Conservation (phyloP, 176 grass and related monocot genomes). For the Cenchrus purpureus region DNA sequence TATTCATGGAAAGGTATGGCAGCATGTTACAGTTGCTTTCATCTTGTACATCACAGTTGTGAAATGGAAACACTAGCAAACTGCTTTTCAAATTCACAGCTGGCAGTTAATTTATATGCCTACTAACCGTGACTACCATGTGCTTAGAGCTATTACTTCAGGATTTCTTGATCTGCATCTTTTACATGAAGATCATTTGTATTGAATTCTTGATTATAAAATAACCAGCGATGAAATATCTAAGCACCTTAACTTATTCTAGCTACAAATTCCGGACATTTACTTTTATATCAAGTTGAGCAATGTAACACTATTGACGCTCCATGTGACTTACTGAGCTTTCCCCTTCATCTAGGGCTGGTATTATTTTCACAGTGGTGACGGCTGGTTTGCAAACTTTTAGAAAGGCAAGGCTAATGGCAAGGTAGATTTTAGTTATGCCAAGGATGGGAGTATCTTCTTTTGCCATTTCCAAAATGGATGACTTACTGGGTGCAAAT, state of each 20-base stretch:
- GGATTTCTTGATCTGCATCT: background rate
- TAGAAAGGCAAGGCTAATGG: constrained; percentile 96
- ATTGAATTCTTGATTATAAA: constrained; percentile 5
- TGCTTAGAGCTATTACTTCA: background rate
- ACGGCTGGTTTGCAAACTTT: constrained; percentile 92
- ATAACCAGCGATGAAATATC: background rate
- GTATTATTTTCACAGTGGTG: constrained; percentile 84
- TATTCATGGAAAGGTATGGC: constrained; percentile 93
- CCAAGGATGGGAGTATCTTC: constrained; percentile 73
- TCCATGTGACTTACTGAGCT: constrained; percentile 22
- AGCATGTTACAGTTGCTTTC: background rate
- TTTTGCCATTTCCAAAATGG: constrained; percentile 92
- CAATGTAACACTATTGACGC: background rate
- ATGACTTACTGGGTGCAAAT: constrained; percentile 22
- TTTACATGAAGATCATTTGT: background rate
- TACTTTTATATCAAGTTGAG: constrained; percentile 14
- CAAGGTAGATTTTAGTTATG: constrained; percentile 83
- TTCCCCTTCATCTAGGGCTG: constrained; percentile 63
- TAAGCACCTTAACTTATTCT: background rate
- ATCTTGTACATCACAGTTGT: background rate
- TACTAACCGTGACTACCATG: constrained; percentile 3
- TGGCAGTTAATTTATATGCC: constrained; percentile 8
- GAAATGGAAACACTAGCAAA: constrained; percentile 14
- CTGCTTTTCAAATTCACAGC: background rate
- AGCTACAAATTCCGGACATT: constrained; percentile 5